A percentile compares a stretch with the other conserved stretches of the same genome.
Conservation (phyloP, 139 green algal genomes). For the Coelastrella sp. region DNA sequence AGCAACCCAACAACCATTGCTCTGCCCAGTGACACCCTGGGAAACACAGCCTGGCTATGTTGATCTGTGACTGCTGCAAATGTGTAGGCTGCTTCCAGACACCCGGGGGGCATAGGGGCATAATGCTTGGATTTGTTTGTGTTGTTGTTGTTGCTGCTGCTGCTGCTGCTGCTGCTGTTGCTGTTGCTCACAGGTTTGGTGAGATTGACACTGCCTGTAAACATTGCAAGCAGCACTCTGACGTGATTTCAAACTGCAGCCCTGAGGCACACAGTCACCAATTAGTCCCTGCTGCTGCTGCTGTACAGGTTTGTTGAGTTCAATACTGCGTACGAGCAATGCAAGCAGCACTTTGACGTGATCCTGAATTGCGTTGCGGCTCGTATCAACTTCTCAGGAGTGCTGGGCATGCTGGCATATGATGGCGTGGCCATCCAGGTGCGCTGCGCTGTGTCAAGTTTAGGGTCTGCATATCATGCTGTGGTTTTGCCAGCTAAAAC, state of each 20-base stretch:
- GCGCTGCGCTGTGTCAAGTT: not conserved
- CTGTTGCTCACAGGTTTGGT: not conserved
- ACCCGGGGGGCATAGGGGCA: too few relatives aligned
- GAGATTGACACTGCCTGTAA: too few relatives aligned
- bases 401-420: constrained; percentile 54
- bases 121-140: not conserved
- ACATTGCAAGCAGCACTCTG: too few relatives aligned
- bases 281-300: not conserved
- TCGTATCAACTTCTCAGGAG: constrained; percentile 29
- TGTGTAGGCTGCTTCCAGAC: too few relatives aligned
- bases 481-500: too few relatives aligned
- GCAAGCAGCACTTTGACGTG: constrained; percentile 48
- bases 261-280: too few relatives aligned
- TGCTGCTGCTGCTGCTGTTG: not conserved
- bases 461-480: not conserved
- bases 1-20: too few relatives aligned
- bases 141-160: not conserved
- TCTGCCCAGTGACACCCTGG: too few relatives aligned
- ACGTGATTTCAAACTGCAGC: too few relatives aligned
- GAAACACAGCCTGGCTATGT: too few relatives aligned
- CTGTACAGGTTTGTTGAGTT: constrained; percentile 13
- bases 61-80: too few relatives aligned
- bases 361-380: constrained; percentile 54
- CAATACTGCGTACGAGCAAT: not conserved
- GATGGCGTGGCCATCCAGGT: constrained; percentile 63